These are phyloP conservation scores for Monsonia emarginata DNA, from an alignment of 441 rosid genomes.

Conservation along the genomic window DNA sequence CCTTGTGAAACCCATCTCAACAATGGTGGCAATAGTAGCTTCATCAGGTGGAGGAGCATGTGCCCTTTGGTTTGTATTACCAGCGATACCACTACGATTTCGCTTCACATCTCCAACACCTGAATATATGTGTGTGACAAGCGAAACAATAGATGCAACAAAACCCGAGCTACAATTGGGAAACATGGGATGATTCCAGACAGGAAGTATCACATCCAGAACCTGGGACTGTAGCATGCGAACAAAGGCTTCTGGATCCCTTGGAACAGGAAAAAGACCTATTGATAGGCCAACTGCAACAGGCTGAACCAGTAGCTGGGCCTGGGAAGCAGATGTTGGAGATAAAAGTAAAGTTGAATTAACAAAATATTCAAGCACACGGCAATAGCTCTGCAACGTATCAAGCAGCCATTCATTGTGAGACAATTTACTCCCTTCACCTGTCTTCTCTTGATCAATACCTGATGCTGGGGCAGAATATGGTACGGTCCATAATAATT, in stretches of 20 bases:
- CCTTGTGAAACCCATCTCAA: conserved; percentile 97
- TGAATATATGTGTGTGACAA: conserved; percentile 72
- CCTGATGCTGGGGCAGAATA: conserved; percentile 39
- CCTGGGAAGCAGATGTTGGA: conserved; percentile 62
- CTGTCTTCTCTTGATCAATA: conserved; percentile 55
- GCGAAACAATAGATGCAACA: conserved; percentile 59
- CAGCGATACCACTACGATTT: conserved; percentile 50
- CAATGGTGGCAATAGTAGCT: conserved; percentile 72
- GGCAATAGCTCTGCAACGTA: conserved; percentile 75
- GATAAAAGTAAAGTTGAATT: conserved; percentile 65
- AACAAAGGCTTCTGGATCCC: conserved; percentile 84
- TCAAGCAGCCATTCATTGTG: conserved; percentile 71
- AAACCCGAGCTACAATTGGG: conserved; percentile 66
- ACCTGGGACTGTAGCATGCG: conserved; percentile 84
- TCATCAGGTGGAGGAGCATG: conserved; percentile 87
- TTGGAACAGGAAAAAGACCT: conserved; percentile 80
- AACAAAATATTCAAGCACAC: conserved; percentile 72
- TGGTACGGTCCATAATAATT: conserved; percentile 70
- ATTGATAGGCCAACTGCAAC: conserved; percentile 79
- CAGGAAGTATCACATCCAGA: conserved; percentile 70
- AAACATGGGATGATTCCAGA: conserved; percentile 85
- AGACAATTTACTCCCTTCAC: conserved; percentile 56
- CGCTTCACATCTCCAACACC: conserved; percentile 85
- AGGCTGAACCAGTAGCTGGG: conserved; percentile 88
- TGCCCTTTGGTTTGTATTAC: conserved; percentile 62